These are phyloP conservation scores for Diospyros kaki DNA, from an alignment of 148 eudicot species.

Conservation along the genomic window DNA sequence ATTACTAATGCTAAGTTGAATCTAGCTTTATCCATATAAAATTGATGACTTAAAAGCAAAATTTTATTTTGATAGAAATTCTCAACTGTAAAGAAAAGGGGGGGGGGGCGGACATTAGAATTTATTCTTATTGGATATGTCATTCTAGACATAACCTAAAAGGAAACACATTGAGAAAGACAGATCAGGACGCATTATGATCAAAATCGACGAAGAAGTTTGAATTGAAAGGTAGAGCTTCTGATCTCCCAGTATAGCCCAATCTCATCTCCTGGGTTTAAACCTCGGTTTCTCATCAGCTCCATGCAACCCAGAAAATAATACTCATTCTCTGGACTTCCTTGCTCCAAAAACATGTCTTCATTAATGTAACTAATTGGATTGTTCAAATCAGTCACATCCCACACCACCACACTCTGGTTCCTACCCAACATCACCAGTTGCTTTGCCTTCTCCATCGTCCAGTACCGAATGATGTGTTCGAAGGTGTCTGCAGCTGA, in stretches of 20 bases:
- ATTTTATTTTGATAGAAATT: no score
- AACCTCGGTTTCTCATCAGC: neutral
- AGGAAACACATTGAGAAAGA: no score
- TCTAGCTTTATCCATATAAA: no score
- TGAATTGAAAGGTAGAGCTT: neutral
- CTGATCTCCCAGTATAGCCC: constrained; percentile 16
- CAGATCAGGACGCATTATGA: no score
- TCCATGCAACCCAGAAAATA: constrained; percentile 12
- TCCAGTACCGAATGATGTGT: neutral
- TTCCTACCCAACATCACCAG: constrained; percentile 8
- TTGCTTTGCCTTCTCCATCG: neutral
- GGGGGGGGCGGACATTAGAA: no score
- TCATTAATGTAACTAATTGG: neutral
- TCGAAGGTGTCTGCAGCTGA: no score
- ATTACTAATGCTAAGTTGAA: no score
- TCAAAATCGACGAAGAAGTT: neutral
- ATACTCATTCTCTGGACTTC: neutral
- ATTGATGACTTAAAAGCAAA: no score
- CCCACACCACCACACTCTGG: constrained; percentile 8
- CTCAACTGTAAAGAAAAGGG: no score
- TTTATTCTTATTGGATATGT: no score
- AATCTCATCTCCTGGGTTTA: constrained; percentile 12
- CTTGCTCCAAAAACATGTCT: neutral
- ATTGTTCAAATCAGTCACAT: constrained; percentile 6
- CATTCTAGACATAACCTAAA: no score